phyloP scores from a whole-genome alignment of 345 rosid species.

The Firmiana major region DNA sequence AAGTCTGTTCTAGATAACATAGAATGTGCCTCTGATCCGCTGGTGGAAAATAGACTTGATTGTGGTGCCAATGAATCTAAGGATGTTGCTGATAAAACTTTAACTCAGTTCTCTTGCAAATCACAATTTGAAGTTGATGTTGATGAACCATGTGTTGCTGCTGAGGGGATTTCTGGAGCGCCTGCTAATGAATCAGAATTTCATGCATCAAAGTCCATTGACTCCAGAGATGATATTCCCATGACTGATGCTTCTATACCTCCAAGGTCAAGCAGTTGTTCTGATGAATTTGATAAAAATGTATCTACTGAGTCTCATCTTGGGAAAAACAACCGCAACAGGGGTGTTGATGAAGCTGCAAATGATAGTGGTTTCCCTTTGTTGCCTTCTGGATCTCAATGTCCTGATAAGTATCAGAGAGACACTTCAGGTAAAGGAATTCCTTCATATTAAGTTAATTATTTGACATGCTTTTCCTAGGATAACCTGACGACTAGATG shows the following conservation, averaged over 20 bases:
- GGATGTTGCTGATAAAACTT: conserved; percentile 20
- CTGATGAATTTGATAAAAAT: conserved; percentile 15
- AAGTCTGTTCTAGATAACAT: conserved; percentile 64
- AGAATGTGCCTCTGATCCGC: conserved; percentile 24
- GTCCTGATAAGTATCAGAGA: conserved; percentile 18
- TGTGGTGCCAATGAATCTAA: conserved; percentile 23
- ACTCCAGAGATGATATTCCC: conserved; percentile 20
- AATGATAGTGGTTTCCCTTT: conserved; percentile 20
- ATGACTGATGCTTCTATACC: conserved; percentile 24
- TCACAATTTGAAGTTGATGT: conserved; percentile 11
- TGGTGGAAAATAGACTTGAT: conserved; percentile 15
- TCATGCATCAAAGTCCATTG: conserved; percentile 10
- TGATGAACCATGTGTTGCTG: conserved; percentile 9
- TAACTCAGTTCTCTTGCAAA: conserved; percentile 10
- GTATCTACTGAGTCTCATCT: conserved; percentile 11
- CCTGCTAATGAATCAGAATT: neutral
- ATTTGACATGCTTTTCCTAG: neutral
- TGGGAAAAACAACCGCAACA: conserved; percentile 18
- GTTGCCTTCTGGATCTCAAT: conserved; percentile 26
- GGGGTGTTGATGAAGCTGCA: conserved; percentile 17
- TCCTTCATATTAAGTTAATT: neutral
- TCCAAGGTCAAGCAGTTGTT: conserved; percentile 8
- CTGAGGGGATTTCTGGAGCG: conserved; percentile 5
- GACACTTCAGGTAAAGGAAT: conserved; percentile 38
- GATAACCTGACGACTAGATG: neutral